Base-by-base conservation (phyloP, 1,284 basidiomycete genomes). In the Spongispora temasekensis region DNA sequence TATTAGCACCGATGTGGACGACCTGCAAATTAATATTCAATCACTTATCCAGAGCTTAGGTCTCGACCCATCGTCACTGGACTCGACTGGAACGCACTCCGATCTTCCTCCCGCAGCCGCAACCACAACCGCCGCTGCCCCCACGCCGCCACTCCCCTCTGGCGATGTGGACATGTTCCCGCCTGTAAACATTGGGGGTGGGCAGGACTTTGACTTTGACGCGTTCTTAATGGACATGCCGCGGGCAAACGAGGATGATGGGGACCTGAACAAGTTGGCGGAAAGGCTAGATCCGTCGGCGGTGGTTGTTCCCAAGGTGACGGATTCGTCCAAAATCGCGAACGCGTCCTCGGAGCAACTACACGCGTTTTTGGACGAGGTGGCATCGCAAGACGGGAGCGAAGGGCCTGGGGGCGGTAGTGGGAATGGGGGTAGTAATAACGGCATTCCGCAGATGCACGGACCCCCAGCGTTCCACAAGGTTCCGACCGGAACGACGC, bases 1-100 rank as follows among this genome's bases (percentile, higher is more conserved):
- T 60, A 89, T 94, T 53, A 85, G 88, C 57, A 80, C 81, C 51
- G 90, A 93, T 60, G 89, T 94, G 30, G 86, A 90, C 62, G 82
- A 84, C 48, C 76, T 95, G 57, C 87, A 91, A 66, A 80, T 79
- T 37, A 88, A 84, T 64, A 89, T 95, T 63, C 85, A 93, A 61
- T 83, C 84, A 13, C 79, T 95, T 40, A 89, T 94, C 51, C 81
- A 88, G 67, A 83, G 82, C 57, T 81, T 91, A 59, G 90, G 90
- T 2, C 76, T 93, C 40, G 88, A 89, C 64, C 79, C 85, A 3
- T 59, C 61, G 4, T 58, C 77, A 19, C 67, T 84, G 25, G 71
- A 75, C 13, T 55, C 70, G 5, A 6, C 53, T 3, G 32, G n/a
- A n/a, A n/a, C n/a, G n/a, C n/a, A n/a, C n/a, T n/a, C n/a, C n/a